phyloP scores from a whole-genome alignment of 176 grass and related monocot species.

The Raddia distichophylla region DNA sequence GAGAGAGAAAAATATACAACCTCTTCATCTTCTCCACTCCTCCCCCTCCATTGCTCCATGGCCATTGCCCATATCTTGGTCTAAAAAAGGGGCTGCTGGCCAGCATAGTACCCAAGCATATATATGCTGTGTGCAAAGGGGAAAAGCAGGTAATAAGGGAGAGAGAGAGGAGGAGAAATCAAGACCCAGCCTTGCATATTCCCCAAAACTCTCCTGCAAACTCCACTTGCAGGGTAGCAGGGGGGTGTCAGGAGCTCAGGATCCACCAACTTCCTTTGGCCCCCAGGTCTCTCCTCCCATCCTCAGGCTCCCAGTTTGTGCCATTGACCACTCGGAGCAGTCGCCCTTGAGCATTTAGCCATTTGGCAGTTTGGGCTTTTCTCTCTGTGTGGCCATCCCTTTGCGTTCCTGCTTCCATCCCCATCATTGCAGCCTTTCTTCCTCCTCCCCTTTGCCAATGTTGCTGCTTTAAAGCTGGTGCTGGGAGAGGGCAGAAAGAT shows the following conservation, averaged over 20 bases:
- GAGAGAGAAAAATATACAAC: not conserved
- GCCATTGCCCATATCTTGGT: conserved; percentile 32
- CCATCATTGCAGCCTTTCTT: conserved; percentile 51
- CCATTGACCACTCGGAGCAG: conserved; percentile 55
- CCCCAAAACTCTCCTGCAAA: conserved; percentile 35
- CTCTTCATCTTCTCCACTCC: not conserved
- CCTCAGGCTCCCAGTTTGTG: not conserved
- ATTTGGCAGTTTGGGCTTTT: conserved; percentile 57
- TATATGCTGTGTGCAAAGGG: not conserved
- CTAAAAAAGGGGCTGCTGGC: not conserved
- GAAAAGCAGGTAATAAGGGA: not conserved
- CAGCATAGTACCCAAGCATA: not conserved
- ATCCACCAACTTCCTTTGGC: conserved; percentile 54
- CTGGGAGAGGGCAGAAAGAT: conserved; percentile 44
- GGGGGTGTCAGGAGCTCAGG: conserved; percentile 39
- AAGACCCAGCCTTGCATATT: conserved; percentile 43
- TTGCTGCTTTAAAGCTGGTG: conserved; percentile 45
- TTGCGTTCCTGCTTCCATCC: conserved; percentile 51
- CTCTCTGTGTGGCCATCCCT: conserved; percentile 37
- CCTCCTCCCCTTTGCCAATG: conserved; percentile 29
- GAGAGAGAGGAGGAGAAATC: conserved; percentile 17
- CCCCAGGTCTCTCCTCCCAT: not conserved
- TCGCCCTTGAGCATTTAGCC: conserved; percentile 35
- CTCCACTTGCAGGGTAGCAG: conserved; percentile 53
- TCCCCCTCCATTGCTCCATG: conserved; percentile 9